These are phyloP conservation scores for Spergularia azorica DNA, from an alignment of 179 eudicot genomes.

Conservation along the genomic window DNA sequence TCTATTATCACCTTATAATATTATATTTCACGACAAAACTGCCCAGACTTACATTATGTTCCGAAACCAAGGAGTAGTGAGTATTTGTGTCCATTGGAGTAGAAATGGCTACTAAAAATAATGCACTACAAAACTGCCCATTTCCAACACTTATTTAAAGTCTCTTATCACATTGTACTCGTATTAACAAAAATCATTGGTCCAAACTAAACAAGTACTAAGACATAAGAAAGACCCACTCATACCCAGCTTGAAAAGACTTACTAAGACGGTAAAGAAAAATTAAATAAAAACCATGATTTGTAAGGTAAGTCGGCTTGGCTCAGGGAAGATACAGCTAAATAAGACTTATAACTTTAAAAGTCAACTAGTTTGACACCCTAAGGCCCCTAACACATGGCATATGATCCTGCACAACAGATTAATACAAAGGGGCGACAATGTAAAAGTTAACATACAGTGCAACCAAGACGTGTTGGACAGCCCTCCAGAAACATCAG, in stretches of 20 bases:
- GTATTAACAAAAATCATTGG: not conserved
- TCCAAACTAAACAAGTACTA: not conserved
- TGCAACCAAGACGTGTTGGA: constrained; percentile 77
- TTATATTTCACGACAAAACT: too few species aligned
- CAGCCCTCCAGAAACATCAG: constrained; percentile 93
- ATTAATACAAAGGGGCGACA: not conserved
- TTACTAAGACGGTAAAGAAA: too few species aligned
- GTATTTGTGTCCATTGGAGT: too few species aligned
- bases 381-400: not conserved
- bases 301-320: too few species aligned
- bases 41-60: too few species aligned
- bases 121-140: not conserved
- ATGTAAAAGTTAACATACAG: constrained; percentile 46
- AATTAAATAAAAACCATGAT: too few species aligned
- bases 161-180: not conserved
- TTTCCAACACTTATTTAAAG: not conserved
- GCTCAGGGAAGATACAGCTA: too few species aligned
- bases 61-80: too few species aligned
- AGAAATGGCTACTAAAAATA: not conserved
- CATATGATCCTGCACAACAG: too few species aligned
- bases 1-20: too few species aligned
- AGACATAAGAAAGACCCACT: not conserved
- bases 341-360: not conserved
- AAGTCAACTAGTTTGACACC: not conserved
- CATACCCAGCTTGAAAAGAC: too few species aligned